Conservation (phyloP, 495 filamentous ascomycete genomes). For the Paragyromitra xinjiangensis region DNA sequence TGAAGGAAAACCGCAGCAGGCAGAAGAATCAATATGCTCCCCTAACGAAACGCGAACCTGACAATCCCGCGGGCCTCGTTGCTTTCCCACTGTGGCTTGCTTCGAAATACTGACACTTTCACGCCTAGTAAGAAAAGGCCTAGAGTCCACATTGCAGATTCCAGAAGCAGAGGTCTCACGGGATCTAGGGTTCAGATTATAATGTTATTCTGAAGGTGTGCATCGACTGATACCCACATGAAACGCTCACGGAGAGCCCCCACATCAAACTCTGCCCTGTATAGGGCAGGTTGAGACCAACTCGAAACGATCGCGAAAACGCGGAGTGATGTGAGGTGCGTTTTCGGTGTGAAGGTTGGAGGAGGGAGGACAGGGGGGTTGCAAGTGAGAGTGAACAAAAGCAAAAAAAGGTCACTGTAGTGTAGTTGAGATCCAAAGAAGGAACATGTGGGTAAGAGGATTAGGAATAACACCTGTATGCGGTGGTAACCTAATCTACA, state of each 20-base stretch:
- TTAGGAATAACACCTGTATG: conserved; percentile 36
- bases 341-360: conserved; percentile 46
- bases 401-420: conserved; percentile 33
- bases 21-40: conserved; percentile 14
- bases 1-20: conserved; percentile 31
- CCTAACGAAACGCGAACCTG: conserved; percentile 38
- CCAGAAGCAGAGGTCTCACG: conserved; percentile 51
- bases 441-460: conserved; percentile 35
- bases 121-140: conserved; percentile 13
- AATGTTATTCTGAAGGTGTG: conserved; percentile 48
- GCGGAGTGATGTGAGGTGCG: conserved; percentile 50
- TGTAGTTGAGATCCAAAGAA: conserved; percentile 38
- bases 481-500: conserved; percentile 17
- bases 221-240: conserved; percentile 55
- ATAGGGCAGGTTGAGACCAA: conserved; percentile 53
- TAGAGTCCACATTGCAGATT: conserved; percentile 33
- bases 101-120: conserved; percentile 32
- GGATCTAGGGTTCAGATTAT: conserved; percentile 41
- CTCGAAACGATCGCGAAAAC: conserved; percentile 53
- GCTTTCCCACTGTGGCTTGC: conserved; percentile 32
- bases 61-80: conserved; percentile 22
- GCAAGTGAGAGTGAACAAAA: conserved; percentile 14
- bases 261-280: conserved; percentile 43
- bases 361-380: conserved; percentile 19
- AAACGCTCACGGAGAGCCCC: conserved; percentile 51